Evolutionary conservation across 73 alveolate genomes (phyloP), one percentile per base, ranked within the genome.

Genomic region (Paramecium caudatum): DNA sequence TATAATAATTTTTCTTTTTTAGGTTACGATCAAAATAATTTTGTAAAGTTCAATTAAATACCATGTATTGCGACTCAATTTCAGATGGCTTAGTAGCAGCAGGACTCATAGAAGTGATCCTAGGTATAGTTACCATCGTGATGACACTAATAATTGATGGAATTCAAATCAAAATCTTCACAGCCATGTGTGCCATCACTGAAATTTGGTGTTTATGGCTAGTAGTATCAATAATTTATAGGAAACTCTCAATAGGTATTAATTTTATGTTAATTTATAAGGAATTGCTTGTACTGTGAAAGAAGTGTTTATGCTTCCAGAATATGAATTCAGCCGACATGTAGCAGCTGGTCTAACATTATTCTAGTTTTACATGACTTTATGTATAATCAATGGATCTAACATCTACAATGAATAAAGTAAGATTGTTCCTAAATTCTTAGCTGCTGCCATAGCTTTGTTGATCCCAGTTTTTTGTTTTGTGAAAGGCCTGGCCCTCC

Each of bases 131-230:
- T 37, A 27, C 80, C 12, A 27, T 55, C 23, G 80, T 55, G 23
- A 27, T 55, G 30, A 23, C 80, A 4, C 23, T 55, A 10, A 55
- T 55, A 23, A 3, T 55, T 4, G 80, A 55, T 10, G 80, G 80
- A 55, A 55, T 43, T 23, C 80, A 55, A 55, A 43, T 27, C 23
- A 55, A 55, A 55, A 55, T 55, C 23, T 55, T 27, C 80, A 55
- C 80, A 27, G 25, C 30, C 80, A 55, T 55, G 80, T 55, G 80
- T 55, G 7, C 80, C 0, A 55, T 55, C 30, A 55, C 80, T 55
- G 80, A 55, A 55, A 27, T 55, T 43, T 55, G 80, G 80, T 55
- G 80, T 21, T 27, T 55, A 10, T 55, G 80, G 80, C n/a, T 55
- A 25, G 30, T 55, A 12, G 80, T 55, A 2, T 27, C 46, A 19